Base-by-base conservation (phyloP, 2,329 filamentous ascomycete genomes). In the Verticillium albo-atrum region DNA sequence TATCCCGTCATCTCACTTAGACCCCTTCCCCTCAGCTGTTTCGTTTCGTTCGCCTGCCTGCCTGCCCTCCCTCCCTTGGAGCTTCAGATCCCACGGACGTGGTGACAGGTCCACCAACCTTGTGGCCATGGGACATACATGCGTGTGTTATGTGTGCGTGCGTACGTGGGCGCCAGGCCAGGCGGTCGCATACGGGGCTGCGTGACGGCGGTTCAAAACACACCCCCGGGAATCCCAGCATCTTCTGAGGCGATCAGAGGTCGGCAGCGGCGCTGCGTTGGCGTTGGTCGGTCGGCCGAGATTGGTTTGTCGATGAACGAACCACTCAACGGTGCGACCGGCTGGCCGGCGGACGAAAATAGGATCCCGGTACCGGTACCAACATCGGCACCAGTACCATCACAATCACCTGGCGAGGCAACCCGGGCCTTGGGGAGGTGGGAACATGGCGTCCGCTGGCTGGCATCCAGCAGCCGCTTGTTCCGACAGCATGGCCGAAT, bases 251-350 rank as follows among this genome's bases (percentile, higher is more conserved):
- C 5, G 20, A 47, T 7, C 42, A 47, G 42, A 47, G 10, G 20
- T 17, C 42, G 20, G 42, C 42, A 47, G 42, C 42, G 10, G 42
- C 20, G 20, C 20, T 28, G 35, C 25, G 25, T 47, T 27, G 54
- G 34, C n/a, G 20, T n/a, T 37, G 23, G 26, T 7, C 28, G 28
- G 25, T 47, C n/a, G 34, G 42, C 32, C 34, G 35, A 27, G 25
- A 56, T 47, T 56, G 54, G 54, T 56, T 56, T 56, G 54, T 56
- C 34, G 23, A 47, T 56, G 54, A 56, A 47, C 54, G 54, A 56
- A 47, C 35, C 42, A 47, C 20, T 9, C n/a, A 47, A 47, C 42
- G 20, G 42, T 47, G 25, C 42, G 42, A 47, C 42, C n/a, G 42
- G 6, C 42, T 47, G 42, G n/a, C n/a, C 25, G 42, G 42, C 42